phyloP scores from a whole-genome alignment of 352 stramenopile genomes.

The Phytopythium vexans region DNA sequence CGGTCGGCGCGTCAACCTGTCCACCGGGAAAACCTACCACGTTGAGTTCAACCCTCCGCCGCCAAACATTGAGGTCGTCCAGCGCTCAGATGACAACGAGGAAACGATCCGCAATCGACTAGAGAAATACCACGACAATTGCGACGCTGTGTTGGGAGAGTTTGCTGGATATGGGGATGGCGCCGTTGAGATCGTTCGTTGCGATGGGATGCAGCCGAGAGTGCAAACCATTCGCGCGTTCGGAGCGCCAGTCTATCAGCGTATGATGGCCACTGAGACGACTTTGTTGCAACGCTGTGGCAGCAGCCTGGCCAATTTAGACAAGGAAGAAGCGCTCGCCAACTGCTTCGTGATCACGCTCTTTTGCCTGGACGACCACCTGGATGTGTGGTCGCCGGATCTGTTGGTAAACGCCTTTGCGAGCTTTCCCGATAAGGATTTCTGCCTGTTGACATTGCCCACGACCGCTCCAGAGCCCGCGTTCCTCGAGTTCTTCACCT shows the following conservation, averaged over 20 bases:
- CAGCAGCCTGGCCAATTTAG: conserved; percentile 19
- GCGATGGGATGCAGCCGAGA: conserved; percentile 51
- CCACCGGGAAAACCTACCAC: conserved; percentile 94
- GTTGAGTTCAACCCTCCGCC: conserved; percentile 93
- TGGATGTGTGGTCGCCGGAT: conserved; percentile 35
- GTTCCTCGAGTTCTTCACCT: conserved; percentile 46
- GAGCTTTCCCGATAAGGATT: conserved; percentile 47
- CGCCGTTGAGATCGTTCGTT: conserved; percentile 47
- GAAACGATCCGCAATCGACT: conserved; percentile 89
- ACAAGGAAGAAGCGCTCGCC: conserved; percentile 32
- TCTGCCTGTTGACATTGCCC: conserved; percentile 51
- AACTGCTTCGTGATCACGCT: conserved; percentile 69
- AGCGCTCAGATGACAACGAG: conserved; percentile 92
- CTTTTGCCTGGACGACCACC: conserved; percentile 55
- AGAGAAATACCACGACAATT: conserved; percentile 77
- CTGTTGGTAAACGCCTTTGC: conserved; percentile 52
- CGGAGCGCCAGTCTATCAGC: conserved; percentile 42
- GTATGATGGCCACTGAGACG: conserved; percentile 34
- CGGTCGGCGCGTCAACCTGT: conserved; percentile 92
- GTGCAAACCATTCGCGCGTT: conserved; percentile 42
- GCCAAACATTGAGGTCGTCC: conserved; percentile 57
- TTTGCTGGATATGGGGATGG: conserved; percentile 30
- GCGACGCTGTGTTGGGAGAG: conserved; percentile 34
- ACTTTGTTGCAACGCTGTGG: conserved; percentile 20
- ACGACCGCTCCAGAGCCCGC: conserved; percentile 42